A percentile compares a stretch with the other conserved stretches of the same genome.
phyloP scores from a whole-genome alignment of 352 stramenopile genomes.

The Chrysophaeum taylorii region DNA sequence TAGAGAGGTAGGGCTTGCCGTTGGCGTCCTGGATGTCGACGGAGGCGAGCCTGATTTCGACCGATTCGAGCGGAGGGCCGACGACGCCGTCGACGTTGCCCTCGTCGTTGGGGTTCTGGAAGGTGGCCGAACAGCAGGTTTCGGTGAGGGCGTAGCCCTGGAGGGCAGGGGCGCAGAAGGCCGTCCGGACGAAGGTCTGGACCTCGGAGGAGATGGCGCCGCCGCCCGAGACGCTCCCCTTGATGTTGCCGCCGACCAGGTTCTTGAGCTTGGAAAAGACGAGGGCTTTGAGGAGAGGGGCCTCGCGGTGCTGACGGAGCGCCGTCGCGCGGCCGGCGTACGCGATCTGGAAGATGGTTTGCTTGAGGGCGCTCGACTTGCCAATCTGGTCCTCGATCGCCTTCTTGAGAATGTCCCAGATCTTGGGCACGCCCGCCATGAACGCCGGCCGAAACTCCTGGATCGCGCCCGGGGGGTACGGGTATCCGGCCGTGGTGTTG shows the following conservation, averaged over 20 bases:
- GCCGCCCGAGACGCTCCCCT: conserved; percentile 42
- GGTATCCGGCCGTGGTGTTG: background rate
- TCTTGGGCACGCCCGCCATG: conserved; percentile 55
- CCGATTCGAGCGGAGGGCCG: conserved; percentile 41
- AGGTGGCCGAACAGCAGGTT: conserved; percentile 41
- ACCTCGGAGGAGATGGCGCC: conserved; percentile 45
- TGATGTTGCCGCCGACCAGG: conserved; percentile 40
- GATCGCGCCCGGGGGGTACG: conserved; percentile 48
- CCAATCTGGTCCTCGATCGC: conserved; percentile 43
- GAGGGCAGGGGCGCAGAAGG: conserved; percentile 39
- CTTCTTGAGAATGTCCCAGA: conserved; percentile 63
- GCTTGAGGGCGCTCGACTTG: conserved; percentile 33
- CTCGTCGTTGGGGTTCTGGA: conserved; percentile 41
- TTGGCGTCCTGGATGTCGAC: conserved; percentile 48
- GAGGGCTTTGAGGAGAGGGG: conserved; percentile 49
- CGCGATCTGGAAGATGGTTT: conserved; percentile 42
- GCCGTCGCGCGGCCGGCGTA: conserved; percentile 40
- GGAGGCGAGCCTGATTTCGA: conserved; percentile 49
- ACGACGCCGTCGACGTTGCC: conserved; percentile 36
- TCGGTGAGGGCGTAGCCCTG: conserved; percentile 48
- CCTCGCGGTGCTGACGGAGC: conserved; percentile 45
- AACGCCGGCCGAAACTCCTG: conserved; percentile 47
- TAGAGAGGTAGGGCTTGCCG: conserved; percentile 40
- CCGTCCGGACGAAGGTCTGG: conserved; percentile 47
- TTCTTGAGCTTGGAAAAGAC: conserved; percentile 54